Evolutionary conservation across 768 basidiomycete genomes (phyloP), one percentile per base, ranked within the genome.

Genomic region (Gautieria morchelliformis): DNA sequence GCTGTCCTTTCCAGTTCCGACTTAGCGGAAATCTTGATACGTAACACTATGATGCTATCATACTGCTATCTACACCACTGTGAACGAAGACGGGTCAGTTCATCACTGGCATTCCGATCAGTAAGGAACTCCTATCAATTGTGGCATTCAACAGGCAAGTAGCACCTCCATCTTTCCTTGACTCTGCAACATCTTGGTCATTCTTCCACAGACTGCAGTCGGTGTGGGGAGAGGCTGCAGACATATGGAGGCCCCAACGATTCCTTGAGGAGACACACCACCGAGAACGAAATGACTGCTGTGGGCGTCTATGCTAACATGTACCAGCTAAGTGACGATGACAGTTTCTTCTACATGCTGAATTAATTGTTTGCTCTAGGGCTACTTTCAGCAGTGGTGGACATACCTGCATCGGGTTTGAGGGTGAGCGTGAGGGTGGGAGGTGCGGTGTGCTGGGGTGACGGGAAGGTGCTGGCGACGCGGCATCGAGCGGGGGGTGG

Each of bases 41-140:
- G n/a, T n/a, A n/a, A n/a, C n/a, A n/a, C 1, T 67, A 74, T 57
- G 83, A 86, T 63, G 79, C 83, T 56, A 65, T 82, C 1, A 73
- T 88, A 12, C 84, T 83, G 0, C 71, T 87, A n/a, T 72, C 71
- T 11, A 63, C 64, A 1, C 81, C 82, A 4, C 62, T 84, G n/a
- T 66, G 62, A 11, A 77, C 76, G 0, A 60, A 66, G 0, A 66
- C 22, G 70, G 67, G 15, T n/a, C n/a, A n/a, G n/a, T n/a, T n/a
- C n/a, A n/a, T n/a, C n/a, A n/a, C n/a, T n/a, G n/a, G n/a, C n/a
- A 66, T 85, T 50, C 46, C 70, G 6, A 67, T 85, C 39, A 69
- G 72, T 19, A 78, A 78, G 59, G 82, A 78, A 10, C 70, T 82
- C 33, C 64, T 75, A 5, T 82, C 81, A 9, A 75, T 82, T 39